Evolutionary conservation across 2,329 filamentous ascomycete species (phyloP).

Genomic region (Alternaria sp.): DNA sequence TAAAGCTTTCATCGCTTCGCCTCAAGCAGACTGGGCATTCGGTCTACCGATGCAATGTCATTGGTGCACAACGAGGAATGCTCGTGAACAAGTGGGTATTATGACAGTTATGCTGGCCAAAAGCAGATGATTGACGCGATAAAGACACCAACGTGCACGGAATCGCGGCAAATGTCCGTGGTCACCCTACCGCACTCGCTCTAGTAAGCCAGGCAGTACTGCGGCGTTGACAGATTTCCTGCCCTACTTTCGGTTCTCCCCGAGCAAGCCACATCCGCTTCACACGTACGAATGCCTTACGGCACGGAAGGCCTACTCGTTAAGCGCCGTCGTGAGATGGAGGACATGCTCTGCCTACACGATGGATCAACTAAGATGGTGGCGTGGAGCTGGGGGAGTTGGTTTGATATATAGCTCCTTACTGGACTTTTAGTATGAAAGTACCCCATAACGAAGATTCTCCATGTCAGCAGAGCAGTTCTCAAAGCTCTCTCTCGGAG

Average conservation of each 20-base stretch:
- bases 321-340: slow-evolving; percentile 40
- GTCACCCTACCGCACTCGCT: slow-evolving; percentile 15
- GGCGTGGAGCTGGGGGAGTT: slow-evolving; percentile 30
- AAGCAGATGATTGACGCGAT: slow-evolving; percentile 11
- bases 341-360: slow-evolving; percentile 25
- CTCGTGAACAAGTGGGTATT: slow-evolving; percentile 8
- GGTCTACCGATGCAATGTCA: slow-evolving; percentile 9
- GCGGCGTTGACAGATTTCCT: slow-evolving; percentile 26
- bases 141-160: slow-evolving; percentile 20
- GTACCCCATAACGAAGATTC: slow-evolving; percentile 21
- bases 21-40: slow-evolving; percentile 8
- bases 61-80: slow-evolving; percentile 16
- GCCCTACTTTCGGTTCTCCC: slow-evolving; percentile 25
- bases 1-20: slow-evolving; percentile 15
- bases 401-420: slow-evolving; percentile 41
- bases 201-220: slow-evolving; percentile 30
- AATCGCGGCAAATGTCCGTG: slow-evolving; percentile 18
- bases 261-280: slow-evolving; percentile 40
- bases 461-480: slow-evolving; percentile 48
- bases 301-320: slow-evolving; percentile 38
- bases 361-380: slow-evolving; percentile 36
- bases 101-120: slow-evolving; percentile 14
- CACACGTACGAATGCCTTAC: slow-evolving; percentile 34
- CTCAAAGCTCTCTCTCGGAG: slow-evolving; percentile 45
- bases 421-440: slow-evolving; percentile 16